Evolutionary conservation across 2,329 filamentous ascomycete genomes (phyloP).

Genomic region (Diplodia corticola): DNA sequence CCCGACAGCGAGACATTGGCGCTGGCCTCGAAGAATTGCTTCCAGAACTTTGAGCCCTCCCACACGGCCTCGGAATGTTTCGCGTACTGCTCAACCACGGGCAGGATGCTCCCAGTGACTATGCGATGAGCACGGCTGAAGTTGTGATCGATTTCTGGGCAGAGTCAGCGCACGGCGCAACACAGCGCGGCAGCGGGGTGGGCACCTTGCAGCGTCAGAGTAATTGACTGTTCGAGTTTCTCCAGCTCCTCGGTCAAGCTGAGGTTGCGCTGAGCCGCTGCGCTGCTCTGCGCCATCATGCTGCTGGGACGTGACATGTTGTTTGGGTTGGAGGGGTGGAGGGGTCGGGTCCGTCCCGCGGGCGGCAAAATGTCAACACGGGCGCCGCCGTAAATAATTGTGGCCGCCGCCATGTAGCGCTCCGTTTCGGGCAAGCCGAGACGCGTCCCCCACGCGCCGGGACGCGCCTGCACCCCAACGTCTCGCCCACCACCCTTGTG

Average conservation of each 20-base stretch:
- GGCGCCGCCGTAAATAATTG: constrained; percentile 1
- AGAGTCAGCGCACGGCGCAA: constrained; percentile 32
- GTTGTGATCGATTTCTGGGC: constrained; percentile 91
- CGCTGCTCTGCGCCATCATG: constrained; percentile 15
- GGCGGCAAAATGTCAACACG: constrained; percentile 22
- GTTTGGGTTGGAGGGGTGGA: background rate
- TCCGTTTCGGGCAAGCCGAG: background rate
- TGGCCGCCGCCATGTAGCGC: background rate
- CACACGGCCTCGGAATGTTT: constrained; percentile 92
- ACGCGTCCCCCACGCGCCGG: background rate
- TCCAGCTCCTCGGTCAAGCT: constrained; percentile 94
- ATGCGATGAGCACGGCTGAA: constrained; percentile 97
- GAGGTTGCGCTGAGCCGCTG: constrained; percentile 56
- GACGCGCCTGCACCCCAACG: background rate
- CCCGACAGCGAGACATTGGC: constrained; percentile 95
- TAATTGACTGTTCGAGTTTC: constrained; percentile 94
- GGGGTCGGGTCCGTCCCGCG: background rate
- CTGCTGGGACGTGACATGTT: constrained; percentile 22
- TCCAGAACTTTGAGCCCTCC: constrained; percentile 99
- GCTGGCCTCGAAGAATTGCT: constrained; percentile 98
- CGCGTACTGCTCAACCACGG: constrained; percentile 91
- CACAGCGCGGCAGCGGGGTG: constrained; percentile 22
- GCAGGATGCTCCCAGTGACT: constrained; percentile 88
- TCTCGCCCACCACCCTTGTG: background rate
- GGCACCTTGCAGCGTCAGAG: constrained; percentile 84